phyloP scores from a whole-genome alignment of 176 grass and related monocot species.

The Lolium multiflorum region DNA sequence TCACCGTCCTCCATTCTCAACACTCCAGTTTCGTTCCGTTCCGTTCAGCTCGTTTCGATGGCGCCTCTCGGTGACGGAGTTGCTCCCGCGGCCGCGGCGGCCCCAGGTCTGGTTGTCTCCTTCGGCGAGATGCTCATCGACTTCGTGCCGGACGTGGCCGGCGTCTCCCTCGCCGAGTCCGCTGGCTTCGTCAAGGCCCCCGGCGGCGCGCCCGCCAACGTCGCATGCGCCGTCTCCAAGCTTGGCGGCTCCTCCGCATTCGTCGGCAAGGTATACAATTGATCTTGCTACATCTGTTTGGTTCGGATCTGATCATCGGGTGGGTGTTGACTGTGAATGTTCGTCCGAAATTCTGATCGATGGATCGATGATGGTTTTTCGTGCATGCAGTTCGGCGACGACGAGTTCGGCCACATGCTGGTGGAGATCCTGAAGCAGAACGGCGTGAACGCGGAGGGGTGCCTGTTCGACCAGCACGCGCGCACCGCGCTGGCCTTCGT shows the following conservation, averaged over 20 bases:
- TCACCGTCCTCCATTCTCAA: not conserved
- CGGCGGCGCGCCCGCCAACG: conserved; percentile 84
- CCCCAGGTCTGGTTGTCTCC: conserved; percentile 57
- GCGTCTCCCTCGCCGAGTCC: conserved; percentile 80
- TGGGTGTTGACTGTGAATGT: too few relatives aligned
- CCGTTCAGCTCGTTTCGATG: conserved; percentile 9
- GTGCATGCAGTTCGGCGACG: conserved; percentile 72
- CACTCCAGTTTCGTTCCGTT: not conserved
- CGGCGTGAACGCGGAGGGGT: conserved; percentile 64
- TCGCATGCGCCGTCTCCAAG: conserved; percentile 78
- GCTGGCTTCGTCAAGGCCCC: conserved; percentile 82
- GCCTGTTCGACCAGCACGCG: conserved; percentile 75
- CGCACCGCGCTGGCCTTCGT: conserved; percentile 91
- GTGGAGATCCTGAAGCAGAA: conserved; percentile 84
- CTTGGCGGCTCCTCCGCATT: conserved; percentile 75
- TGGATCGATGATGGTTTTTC: not conserved
- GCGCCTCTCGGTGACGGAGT: conserved; percentile 43
- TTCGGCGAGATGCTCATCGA: conserved; percentile 96
- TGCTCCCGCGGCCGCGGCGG: not conserved
- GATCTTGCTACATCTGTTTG: too few relatives aligned
- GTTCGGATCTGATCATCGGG: too few relatives aligned
- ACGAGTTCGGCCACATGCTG: conserved; percentile 95
- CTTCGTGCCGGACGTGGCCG: conserved; percentile 75
- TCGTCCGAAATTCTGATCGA: not conserved
- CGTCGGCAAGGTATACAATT: conserved; percentile 70